Evolutionary conservation across 2,329 filamentous ascomycete species (phyloP).

Genomic region (Claviceps cyperi): DNA sequence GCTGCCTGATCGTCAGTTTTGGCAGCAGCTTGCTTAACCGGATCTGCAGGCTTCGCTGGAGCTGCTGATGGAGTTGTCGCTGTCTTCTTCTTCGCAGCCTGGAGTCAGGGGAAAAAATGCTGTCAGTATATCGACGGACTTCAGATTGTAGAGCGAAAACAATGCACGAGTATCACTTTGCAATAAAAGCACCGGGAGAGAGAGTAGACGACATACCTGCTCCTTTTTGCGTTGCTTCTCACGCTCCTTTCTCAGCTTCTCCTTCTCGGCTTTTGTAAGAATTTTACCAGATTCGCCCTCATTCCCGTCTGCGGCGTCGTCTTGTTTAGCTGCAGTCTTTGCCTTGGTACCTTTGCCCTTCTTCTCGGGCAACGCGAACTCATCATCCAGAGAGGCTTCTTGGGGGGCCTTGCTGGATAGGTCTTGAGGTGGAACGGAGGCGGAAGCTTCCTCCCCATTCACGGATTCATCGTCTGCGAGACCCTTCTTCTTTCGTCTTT

Average conservation of each 20-base stretch:
- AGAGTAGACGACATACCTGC: slow-evolving; percentile 42
- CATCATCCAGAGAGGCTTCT: slow-evolving; percentile 72
- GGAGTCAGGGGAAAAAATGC: not conserved
- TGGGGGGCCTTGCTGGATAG: slow-evolving; percentile 52
- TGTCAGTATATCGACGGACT: not conserved
- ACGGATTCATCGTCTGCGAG: slow-evolving; percentile 52
- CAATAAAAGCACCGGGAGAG: not conserved
- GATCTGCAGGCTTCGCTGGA: slow-evolving; percentile 16
- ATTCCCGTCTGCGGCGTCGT: slow-evolving; percentile 36
- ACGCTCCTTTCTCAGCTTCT: slow-evolving; percentile 92
- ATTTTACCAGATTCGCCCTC: slow-evolving; percentile 49
- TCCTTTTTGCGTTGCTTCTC: slow-evolving; percentile 99
- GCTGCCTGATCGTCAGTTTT: slow-evolving; percentile 35
- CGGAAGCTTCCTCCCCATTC: slow-evolving; percentile 45
- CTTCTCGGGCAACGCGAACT: slow-evolving; percentile 73
- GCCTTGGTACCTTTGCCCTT: slow-evolving; percentile 46
- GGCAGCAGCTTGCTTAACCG: slow-evolving; percentile 19
- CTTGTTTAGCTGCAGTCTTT: slow-evolving; percentile 27
- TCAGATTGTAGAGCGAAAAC: not conserved
- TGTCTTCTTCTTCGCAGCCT: slow-evolving; percentile 71
- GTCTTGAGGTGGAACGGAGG: slow-evolving; percentile 19
- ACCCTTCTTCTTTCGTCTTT: slow-evolving; percentile 85
- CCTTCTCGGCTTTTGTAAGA: slow-evolving; percentile 96
- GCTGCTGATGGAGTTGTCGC: slow-evolving; percentile 23
- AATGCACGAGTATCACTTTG: not conserved